A percentile compares a stretch with the other conserved stretches of the same genome.
phyloP scores from a whole-genome alignment of 208 protist genomes.

The Wallacemonas rigidus region DNA sequence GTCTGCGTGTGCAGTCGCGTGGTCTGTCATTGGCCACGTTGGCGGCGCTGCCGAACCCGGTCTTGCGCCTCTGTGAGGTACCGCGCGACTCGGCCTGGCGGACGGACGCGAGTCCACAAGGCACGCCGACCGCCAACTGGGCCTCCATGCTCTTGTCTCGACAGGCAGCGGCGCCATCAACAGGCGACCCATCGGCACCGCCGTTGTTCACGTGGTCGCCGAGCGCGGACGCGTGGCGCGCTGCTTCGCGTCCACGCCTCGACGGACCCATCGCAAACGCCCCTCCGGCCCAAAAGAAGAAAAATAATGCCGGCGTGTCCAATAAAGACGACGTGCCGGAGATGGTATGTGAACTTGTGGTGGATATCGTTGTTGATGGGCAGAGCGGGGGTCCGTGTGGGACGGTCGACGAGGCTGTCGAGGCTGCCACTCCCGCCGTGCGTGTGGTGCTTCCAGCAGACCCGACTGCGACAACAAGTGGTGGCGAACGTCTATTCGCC shows the following conservation, averaged over 20 bases:
- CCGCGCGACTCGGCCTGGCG: neutral
- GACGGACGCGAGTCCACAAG: too few relatives aligned
- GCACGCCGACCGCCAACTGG: too few relatives aligned
- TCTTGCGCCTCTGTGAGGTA: slow-evolving; percentile 3
- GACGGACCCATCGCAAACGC: too few relatives aligned
- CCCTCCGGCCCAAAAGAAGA: too few relatives aligned
- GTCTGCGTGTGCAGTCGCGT: slow-evolving; percentile 9
- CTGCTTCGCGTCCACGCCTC: too few relatives aligned
- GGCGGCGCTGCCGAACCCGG: neutral
- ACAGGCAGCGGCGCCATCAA: neutral
- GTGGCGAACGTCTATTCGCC: slow-evolving; percentile 10
- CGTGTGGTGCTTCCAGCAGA: neutral
- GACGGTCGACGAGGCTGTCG: too few relatives aligned
- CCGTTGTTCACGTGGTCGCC: neutral
- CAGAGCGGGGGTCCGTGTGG: too few relatives aligned
- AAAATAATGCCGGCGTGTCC: too few relatives aligned
- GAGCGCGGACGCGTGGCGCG: neutral
- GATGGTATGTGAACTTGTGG: neutral
- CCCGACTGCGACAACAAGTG: neutral
- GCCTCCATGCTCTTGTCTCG: too few relatives aligned
- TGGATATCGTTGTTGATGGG: too few relatives aligned
- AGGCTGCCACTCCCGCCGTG: neutral
- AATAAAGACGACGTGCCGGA: too few relatives aligned
- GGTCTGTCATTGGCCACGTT: neutral
- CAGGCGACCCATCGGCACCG: neutral